A percentile compares a stretch with the other conserved stretches of the same genome.
phyloP scores from a whole-genome alignment of 805 yeast genomes.

The Kazachstania martiniae region DNA sequence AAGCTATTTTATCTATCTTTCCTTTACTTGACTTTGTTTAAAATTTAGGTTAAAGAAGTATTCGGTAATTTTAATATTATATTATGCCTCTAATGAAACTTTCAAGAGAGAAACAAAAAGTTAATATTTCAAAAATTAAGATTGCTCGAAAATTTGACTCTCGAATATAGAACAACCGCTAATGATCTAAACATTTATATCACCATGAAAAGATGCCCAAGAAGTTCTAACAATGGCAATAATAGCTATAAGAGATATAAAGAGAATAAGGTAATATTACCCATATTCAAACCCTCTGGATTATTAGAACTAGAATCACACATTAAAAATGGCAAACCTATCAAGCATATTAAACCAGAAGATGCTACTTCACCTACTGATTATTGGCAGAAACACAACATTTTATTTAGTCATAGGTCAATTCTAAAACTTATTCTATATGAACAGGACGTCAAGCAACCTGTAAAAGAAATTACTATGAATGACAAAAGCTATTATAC shows the following conservation, averaged over 20 bases:
- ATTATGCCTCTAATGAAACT: no score
- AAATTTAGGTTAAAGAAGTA: no score
- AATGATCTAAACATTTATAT: no score
- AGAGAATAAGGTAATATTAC: conserved; percentile 8
- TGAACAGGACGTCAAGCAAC: conserved; percentile 18
- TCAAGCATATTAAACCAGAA: conserved; percentile 31
- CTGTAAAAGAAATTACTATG: conserved; percentile 16
- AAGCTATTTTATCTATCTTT: no score
- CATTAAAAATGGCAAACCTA: conserved; percentile 26
- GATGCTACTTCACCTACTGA: conserved; percentile 23
- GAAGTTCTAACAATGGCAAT: no score
- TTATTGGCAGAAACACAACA: conserved; percentile 9
- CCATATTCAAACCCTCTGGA: conserved; percentile 33
- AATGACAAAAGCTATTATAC: conserved; percentile 22
- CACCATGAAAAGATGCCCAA: no score
- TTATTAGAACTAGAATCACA: conserved; percentile 32
- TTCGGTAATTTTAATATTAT: no score
- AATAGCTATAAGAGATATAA: background rate
- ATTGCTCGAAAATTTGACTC: no score
- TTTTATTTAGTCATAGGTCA: conserved; percentile 14
- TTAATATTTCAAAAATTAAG: no score
- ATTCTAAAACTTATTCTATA: conserved; percentile 26
- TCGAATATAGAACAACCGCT: no score
- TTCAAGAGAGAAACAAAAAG: no score
- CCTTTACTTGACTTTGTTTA: no score